Conservation (phyloP, 495 filamentous ascomycete species). For the Penicillium mononematosum region DNA sequence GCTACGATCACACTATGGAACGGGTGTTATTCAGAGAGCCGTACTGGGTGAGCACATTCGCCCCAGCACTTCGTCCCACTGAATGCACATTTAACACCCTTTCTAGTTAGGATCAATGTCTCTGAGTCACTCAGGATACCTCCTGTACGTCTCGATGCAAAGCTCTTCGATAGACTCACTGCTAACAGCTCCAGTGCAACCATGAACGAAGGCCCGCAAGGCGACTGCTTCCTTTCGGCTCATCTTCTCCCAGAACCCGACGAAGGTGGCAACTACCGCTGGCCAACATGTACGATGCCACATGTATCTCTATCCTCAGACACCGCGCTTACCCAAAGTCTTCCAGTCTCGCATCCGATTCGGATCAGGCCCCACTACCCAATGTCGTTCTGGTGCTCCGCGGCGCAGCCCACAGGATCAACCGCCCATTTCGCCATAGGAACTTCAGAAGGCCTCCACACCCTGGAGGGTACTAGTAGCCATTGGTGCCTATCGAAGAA, state of each 20-base stretch:
- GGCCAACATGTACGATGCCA: constrained; percentile 32
- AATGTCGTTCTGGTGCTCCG: constrained; percentile 39
- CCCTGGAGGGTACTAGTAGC: constrained; percentile 30
- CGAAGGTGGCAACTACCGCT: constrained; percentile 35
- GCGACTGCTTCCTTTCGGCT: constrained; percentile 38
- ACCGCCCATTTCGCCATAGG: constrained; percentile 41
- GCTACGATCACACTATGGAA: constrained; percentile 41
- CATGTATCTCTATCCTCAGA: neutral
- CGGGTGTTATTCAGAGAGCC: constrained; percentile 36
- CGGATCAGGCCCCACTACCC: constrained; percentile 27
- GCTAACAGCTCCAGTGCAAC: constrained; percentile 34
- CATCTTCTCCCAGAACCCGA: constrained; percentile 39
- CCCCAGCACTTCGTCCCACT: neutral
- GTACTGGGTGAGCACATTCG: constrained; percentile 30
- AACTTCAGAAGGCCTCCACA: constrained; percentile 43
- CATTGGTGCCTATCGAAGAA: constrained; percentile 38
- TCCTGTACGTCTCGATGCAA: constrained; percentile 30
- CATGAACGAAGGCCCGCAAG: constrained; percentile 40
- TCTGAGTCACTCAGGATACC: constrained; percentile 38
- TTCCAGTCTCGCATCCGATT: constrained; percentile 32
- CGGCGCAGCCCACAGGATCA: constrained; percentile 31
- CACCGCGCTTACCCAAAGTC: neutral
- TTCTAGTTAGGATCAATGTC: constrained; percentile 42
- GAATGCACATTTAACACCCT: constrained; percentile 8
- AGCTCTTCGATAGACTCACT: neutral